Base-by-base conservation (phyloP, 805 yeast genomes). In the Millerago galiae region DNA sequence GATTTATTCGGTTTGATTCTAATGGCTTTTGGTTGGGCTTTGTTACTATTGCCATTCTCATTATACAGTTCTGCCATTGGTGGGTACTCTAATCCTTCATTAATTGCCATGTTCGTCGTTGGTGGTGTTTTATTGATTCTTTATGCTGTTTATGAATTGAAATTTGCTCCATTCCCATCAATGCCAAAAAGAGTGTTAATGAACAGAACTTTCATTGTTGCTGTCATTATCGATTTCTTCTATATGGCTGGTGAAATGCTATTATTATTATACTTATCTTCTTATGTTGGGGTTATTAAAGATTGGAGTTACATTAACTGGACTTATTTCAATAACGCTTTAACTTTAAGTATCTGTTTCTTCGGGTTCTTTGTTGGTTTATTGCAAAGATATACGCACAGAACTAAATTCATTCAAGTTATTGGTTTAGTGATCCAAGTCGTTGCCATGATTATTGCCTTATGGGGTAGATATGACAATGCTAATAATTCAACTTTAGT, bases 71-170 rank as follows among this genome's bases (percentile, higher is more conserved):
- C 56, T 35, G 71, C 70, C 15, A 44, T 51, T 24, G 55, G 59
- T 33, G 60, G 59, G 5, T 69, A 67, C 63, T 49, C 46, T 12
- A 63, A 64, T 44, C 70, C 70, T 16, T 60, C 64, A 38, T 55
- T 71, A 54, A 70, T 71, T 46, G 74, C 67, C 26, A 67, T 70
- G 74, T 49, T 68, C 18, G 60, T 66, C 34, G 59, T 67, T 46
- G 74, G 75, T 45, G 61, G 63, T 33, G 44, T 61, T 3, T 43
- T 68, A 7, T 51, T 70, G 42, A 57, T 67, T 18, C 44, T 47
- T 8, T 68, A 62, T 44, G 55, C 54, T 5, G 33, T 66, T 18
- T 68, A 63, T 54, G 74, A 70, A 51, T 51, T 54, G 38, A 59
- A 40, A 40, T 51, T 55, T 28, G 63, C 69, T 15, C 65, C 68